Conservation (phyloP, 1,284 basidiomycete species). For the Fereydounia khargensis region DNA sequence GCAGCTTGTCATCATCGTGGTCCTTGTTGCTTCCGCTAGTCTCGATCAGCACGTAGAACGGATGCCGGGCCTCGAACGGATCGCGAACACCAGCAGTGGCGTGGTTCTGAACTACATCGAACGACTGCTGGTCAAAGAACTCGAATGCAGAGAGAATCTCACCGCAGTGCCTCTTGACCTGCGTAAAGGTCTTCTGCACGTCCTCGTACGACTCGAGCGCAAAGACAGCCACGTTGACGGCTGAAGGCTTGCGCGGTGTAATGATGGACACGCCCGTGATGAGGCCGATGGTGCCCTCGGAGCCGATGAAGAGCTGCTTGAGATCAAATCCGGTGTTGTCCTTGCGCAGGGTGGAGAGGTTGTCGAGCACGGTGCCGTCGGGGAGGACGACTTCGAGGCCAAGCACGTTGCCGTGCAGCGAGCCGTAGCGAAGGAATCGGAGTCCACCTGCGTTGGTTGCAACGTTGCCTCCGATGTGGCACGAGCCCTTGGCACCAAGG, state of each 20-base stretch:
- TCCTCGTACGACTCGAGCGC: conserved; percentile 63
- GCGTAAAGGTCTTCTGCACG: conserved; percentile 63
- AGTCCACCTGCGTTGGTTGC: conserved; percentile 97
- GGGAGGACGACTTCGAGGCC: conserved; percentile 97
- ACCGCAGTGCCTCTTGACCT: conserved; percentile 70
- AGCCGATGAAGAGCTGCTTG: conserved; percentile 97
- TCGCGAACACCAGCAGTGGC: conserved; percentile 63
- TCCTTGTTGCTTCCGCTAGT: conserved; percentile 91
- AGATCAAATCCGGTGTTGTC: conserved; percentile 99
- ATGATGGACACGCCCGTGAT: conserved; percentile 94
- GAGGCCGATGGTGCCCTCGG: conserved; percentile 91
- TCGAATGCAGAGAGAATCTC: conserved; percentile 98
- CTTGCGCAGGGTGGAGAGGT: conserved; percentile 69
- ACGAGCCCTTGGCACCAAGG: conserved; percentile 95
- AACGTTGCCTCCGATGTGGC: conserved; percentile 96
- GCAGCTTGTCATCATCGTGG: conserved; percentile 96
- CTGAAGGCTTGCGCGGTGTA: conserved; percentile 77
- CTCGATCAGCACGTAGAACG: conserved; percentile 78
- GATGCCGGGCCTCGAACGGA: conserved; percentile 48
- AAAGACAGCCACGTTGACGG: conserved; percentile 63
- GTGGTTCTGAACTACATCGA: conserved; percentile 69
- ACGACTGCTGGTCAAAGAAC: conserved; percentile 85
- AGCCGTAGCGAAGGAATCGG: conserved; percentile 88
- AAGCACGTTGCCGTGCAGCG: conserved; percentile 88
- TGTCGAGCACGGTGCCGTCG: conserved; percentile 73